These are phyloP conservation scores for Arthrobotrys musiformis DNA, from an alignment of 2,329 filamentous ascomycete species.

Conservation along the genomic window DNA sequence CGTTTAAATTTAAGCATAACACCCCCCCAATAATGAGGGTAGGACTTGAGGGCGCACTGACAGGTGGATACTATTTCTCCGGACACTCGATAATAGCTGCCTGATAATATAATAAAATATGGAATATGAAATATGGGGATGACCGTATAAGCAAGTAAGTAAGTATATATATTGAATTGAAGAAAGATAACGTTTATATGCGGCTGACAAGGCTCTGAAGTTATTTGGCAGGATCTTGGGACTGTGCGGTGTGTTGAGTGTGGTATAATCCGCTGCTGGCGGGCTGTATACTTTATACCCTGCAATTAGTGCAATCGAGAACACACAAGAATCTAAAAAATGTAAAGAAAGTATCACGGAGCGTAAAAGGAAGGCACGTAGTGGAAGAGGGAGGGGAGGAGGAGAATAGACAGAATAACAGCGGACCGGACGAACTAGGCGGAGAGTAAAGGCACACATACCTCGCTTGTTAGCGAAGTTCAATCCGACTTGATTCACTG, in stretches of 20 bases:
- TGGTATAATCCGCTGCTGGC: slow-evolving; percentile 10
- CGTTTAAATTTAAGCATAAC: slow-evolving; percentile 4
- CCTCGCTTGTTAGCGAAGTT: slow-evolving; percentile 46
- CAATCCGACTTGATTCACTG: neutral
- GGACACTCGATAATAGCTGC: slow-evolving; percentile 32
- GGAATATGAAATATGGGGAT: neutral
- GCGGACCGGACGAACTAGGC: slow-evolving; percentile 27
- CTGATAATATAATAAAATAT: slow-evolving; percentile 20
- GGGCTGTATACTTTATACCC: slow-evolving; percentile 7
- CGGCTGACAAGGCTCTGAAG: slow-evolving; percentile 26
- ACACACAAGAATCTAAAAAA: neutral
- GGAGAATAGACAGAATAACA: neutral
- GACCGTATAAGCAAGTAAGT: neutral
- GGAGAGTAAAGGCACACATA: slow-evolving; percentile 38
- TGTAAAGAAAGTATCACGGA: neutral
- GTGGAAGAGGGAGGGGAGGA: neutral
- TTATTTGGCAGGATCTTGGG: neutral
- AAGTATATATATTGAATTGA: slow-evolving; percentile 2
- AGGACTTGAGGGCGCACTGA: neutral
- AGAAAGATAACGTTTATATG: slow-evolving; percentile 27
- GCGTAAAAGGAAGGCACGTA: neutral
- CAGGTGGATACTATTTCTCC: slow-evolving; percentile 16
- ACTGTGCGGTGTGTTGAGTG: slow-evolving; percentile 19
- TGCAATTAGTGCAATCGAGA: neutral
- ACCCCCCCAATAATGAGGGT: slow-evolving; percentile 8